phyloP scores from a whole-genome alignment of 495 filamentous ascomycete species.

The Penicillium herquei region DNA sequence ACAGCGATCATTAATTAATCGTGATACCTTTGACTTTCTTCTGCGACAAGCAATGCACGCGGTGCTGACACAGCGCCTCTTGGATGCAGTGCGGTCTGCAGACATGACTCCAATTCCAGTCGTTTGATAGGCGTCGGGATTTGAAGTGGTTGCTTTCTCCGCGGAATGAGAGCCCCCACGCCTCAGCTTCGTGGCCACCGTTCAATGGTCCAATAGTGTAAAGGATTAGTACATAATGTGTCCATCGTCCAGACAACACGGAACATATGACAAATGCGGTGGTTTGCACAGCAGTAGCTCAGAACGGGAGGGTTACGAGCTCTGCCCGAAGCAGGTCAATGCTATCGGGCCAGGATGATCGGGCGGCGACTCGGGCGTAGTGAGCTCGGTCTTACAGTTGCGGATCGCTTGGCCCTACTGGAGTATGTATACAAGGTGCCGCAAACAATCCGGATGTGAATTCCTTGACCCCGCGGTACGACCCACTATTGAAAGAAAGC shows the following conservation, averaged over 20 bases:
- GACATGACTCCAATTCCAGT: conserved; percentile 23
- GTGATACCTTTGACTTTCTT: conserved; percentile 74
- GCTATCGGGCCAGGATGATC: background rate
- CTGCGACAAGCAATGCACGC: conserved; percentile 91
- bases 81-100: conserved; percentile 46
- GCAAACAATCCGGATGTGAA: background rate
- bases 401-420: background rate
- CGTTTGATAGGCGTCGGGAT: conserved; percentile 11
- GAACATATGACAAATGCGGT: background rate
- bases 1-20: background rate
- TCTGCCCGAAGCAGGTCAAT: background rate
- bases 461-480: conserved; percentile 19
- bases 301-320: background rate
- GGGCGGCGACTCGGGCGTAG: background rate
- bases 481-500: conserved; percentile 23
- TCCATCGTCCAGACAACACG: conserved; percentile 14
- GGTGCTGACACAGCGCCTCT: conserved; percentile 88
- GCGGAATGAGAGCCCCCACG: conserved; percentile 18
- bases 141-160: conserved; percentile 19
- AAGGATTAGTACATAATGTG: conserved; percentile 4
- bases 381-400: background rate
- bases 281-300: background rate
- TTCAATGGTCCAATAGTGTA: conserved; percentile 25
- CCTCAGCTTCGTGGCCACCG: conserved; percentile 30
- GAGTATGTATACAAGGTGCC: conserved; percentile 3